Evolutionary conservation across 2,329 filamentous ascomycete species (phyloP).

Genomic region (Colletotrichum liaoningense): DNA sequence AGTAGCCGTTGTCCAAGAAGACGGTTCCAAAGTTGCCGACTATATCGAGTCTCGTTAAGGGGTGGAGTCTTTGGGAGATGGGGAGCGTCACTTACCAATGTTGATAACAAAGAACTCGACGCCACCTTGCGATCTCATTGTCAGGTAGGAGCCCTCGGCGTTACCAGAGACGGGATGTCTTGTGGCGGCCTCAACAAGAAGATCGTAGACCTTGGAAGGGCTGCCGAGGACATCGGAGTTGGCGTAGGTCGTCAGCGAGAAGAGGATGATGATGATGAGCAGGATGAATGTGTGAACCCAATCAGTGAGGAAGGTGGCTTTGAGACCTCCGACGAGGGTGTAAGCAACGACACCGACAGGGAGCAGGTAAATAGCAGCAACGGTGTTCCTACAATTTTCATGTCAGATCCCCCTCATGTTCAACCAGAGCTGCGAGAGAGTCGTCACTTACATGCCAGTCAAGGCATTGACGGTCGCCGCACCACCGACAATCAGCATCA

Average conservation of each 20-base stretch:
- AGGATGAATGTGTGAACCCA: slow-evolving; percentile 83
- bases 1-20: slow-evolving; percentile 83
- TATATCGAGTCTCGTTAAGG: too few relatives aligned
- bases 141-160: slow-evolving; percentile 79
- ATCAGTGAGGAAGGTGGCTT: slow-evolving; percentile 82
- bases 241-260: slow-evolving; percentile 77
- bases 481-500: slow-evolving; percentile 85
- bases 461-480: slow-evolving; percentile 71
- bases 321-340: slow-evolving; percentile 76
- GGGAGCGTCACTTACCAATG: slow-evolving; percentile 53
- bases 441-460: slow-evolving; percentile 44
- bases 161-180: slow-evolving; percentile 80
- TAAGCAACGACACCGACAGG: slow-evolving; percentile 83
- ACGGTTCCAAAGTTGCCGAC: slow-evolving; percentile 80
- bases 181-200: slow-evolving; percentile 72
- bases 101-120: slow-evolving; percentile 81
- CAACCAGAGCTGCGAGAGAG: background rate
- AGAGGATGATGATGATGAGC: slow-evolving; percentile 81
- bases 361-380: slow-evolving; percentile 85
- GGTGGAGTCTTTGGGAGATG: too few relatives aligned
- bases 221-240: slow-evolving; percentile 69
- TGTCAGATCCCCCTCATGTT: background rate
- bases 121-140: slow-evolving; percentile 81
- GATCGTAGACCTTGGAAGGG: slow-evolving; percentile 74
- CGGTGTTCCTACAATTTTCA: slow-evolving; percentile 41